These are phyloP conservation scores for Dictyostelium intermedium DNA, from an alignment of 78 protist species.

Conservation along the genomic window DNA sequence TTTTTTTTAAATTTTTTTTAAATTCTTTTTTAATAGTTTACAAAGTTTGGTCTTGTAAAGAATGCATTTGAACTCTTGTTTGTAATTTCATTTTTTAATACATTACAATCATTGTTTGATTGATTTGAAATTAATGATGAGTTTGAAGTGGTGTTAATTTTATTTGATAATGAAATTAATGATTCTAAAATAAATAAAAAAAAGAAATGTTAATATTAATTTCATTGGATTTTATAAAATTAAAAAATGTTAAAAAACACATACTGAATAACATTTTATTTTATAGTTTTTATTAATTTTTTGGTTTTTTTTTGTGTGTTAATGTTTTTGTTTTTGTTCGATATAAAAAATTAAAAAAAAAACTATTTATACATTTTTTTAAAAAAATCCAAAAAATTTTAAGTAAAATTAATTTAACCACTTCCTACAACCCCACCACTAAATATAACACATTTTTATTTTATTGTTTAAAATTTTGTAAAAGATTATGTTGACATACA, in stretches of 20 bases:
- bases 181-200: not conserved
- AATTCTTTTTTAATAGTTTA: not conserved
- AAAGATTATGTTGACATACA: not conserved
- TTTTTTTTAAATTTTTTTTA: no score
- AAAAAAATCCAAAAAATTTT: not conserved
- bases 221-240: not conserved
- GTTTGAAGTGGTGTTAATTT: not conserved
- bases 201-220: not conserved
- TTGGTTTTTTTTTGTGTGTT: no score
- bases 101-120: not conserved
- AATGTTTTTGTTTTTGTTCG: no score
- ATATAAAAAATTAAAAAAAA: no score
- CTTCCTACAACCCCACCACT: not conserved
- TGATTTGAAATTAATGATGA: not conserved
- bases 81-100: not conserved
- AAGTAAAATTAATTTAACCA: not conserved
- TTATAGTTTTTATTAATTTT: no score
- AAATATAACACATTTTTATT: not conserved
- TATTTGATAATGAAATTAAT: not conserved
- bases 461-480: not conserved
- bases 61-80: not conserved
- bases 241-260: not conserved
- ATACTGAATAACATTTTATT: not conserved
- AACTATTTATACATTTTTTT: no score
- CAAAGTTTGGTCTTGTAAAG: not conserved